Evolutionary conservation across 331 rosid genomes (phyloP).

Genomic region (Stylosanthes scabra): DNA sequence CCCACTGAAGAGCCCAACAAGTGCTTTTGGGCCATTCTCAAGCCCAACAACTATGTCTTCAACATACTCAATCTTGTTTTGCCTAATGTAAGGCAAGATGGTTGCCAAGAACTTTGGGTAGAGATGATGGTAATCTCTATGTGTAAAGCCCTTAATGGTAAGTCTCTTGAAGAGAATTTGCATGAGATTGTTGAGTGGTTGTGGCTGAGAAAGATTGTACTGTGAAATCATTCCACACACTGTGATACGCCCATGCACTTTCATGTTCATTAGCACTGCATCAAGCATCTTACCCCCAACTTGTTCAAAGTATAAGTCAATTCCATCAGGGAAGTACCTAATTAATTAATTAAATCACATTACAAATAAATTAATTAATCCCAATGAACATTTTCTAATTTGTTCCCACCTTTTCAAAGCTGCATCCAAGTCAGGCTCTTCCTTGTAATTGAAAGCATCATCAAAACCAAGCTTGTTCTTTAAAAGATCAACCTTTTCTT

Average conservation of each 20-base stretch:
- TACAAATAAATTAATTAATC: no score
- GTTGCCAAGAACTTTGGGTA: slow-evolving; percentile 32
- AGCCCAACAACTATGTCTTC: slow-evolving; percentile 36
- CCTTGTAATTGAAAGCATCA: slow-evolving; percentile 40
- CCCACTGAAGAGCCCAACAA: slow-evolving; percentile 32
- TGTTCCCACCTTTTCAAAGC: slow-evolving; percentile 21
- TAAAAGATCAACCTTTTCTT: slow-evolving; percentile 28
- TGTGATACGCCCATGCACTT: slow-evolving; percentile 19
- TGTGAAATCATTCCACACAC: slow-evolving; percentile 42
- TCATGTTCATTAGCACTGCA: slow-evolving; percentile 39
- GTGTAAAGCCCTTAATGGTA: slow-evolving; percentile 29
- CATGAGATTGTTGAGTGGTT: slow-evolving; percentile 15
- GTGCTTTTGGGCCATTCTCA: slow-evolving; percentile 31
- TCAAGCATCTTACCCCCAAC: slow-evolving; percentile 40
- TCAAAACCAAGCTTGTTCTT: slow-evolving; percentile 37
- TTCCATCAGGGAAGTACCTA: slow-evolving; percentile 34
- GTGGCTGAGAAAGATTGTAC: slow-evolving; percentile 23
- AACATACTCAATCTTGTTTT: slow-evolving; percentile 31
- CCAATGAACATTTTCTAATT: no score
- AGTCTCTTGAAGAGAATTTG: slow-evolving; percentile 22
- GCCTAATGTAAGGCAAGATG: slow-evolving; percentile 28
- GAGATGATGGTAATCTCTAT: slow-evolving; percentile 29
- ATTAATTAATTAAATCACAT: not conserved
- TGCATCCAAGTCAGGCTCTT: slow-evolving; percentile 33
- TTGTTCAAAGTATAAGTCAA: slow-evolving; percentile 36